These are phyloP conservation scores for Diaporthe sp. DNA, from an alignment of 2,329 filamentous ascomycete genomes.

Conservation along the genomic window DNA sequence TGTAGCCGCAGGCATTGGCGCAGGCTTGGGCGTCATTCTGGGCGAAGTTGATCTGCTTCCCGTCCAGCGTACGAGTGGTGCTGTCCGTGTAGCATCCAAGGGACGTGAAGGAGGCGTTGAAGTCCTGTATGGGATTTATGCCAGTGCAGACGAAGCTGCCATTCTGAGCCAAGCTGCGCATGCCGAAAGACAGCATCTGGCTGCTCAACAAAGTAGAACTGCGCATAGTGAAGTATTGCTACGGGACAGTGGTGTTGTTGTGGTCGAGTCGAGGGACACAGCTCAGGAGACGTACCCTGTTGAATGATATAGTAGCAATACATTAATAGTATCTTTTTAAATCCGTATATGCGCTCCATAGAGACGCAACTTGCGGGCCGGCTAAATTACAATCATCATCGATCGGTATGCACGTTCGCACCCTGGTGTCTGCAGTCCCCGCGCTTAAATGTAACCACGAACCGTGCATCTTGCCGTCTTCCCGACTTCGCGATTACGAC, in stretches of 20 bases:
- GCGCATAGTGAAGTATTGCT: neutral
- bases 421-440: neutral
- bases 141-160: conserved; percentile 1
- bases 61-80: neutral
- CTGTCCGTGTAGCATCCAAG: conserved; percentile 5
- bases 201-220: neutral
- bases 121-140: neutral
- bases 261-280: neutral
- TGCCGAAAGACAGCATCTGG: neutral
- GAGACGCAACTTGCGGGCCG: neutral
- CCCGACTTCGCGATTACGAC: neutral
- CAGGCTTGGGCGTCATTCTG: neutral
- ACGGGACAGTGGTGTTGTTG: neutral
- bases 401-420: neutral
- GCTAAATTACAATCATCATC: neutral
- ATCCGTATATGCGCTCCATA: neutral
- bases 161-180: neutral
- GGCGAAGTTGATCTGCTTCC: neutral
- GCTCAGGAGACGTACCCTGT: neutral
- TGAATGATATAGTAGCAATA: neutral
- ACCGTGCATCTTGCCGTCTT: neutral
- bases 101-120: neutral
- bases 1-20: neutral
- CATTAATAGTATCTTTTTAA: neutral
- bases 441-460: conserved; percentile 2